These are phyloP conservation scores for Aspergillus neoniger DNA, from an alignment of 2,329 filamentous ascomycete species.

Conservation along the genomic window DNA sequence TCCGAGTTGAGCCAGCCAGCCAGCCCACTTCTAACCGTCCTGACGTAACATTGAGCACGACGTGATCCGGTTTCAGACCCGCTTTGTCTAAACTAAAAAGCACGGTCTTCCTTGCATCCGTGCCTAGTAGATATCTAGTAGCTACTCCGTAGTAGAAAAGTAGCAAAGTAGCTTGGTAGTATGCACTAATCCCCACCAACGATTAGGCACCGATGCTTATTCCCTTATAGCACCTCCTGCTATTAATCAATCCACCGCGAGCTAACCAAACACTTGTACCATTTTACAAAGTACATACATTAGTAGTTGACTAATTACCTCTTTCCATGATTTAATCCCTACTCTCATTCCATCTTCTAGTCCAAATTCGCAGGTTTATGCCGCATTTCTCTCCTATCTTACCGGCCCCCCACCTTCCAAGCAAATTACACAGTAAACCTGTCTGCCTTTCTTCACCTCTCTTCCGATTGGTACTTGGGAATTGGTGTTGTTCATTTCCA, in stretches of 20 bases:
- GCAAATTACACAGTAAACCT: too few species aligned
- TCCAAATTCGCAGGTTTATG: too few species aligned
- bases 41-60: background rate
- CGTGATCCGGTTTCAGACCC: background rate
- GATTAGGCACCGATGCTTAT: background rate
- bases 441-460: too few species aligned
- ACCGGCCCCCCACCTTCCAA: too few species aligned
- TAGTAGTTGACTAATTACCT: too few species aligned
- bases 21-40: background rate
- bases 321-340: too few species aligned
- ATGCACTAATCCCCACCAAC: background rate
- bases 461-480: too few species aligned
- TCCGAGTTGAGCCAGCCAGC: background rate
- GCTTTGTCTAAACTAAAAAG: background rate
- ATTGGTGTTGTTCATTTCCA: too few species aligned
- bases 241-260: background rate
- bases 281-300: too few species aligned
- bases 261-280: background rate
- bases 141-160: background rate
- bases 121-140: background rate
- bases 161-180: background rate
- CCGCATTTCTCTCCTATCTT: too few species aligned
- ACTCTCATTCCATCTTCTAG: too few species aligned
- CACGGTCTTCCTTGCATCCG: background rate
- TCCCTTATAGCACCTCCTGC: background rate